Conservation (phyloP, 352 stramenopile genomes). For the Pythium plurisporium region DNA sequence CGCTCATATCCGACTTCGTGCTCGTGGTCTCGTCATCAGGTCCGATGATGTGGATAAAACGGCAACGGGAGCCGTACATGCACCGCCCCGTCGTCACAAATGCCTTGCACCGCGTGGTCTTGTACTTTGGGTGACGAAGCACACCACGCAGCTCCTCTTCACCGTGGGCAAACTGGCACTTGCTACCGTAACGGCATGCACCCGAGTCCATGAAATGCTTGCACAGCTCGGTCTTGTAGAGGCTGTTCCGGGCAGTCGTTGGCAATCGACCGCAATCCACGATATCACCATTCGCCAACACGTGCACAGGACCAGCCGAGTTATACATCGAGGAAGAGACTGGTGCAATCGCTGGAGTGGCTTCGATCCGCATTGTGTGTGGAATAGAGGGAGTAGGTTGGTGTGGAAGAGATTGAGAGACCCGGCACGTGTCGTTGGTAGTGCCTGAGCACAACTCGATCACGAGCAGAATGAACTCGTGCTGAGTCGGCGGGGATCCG, state of each 20-base stretch:
- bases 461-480: slow-evolving; percentile 7
- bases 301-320: slow-evolving; percentile 41
- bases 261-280: slow-evolving; percentile 74
- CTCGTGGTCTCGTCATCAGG: slow-evolving; percentile 29
- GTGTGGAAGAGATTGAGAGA: background rate
- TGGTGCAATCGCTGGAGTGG: background rate
- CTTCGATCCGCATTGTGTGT: slow-evolving; percentile 9
- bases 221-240: slow-evolving; percentile 92
- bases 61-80: slow-evolving; percentile 85
- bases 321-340: background rate
- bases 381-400: background rate
- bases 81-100: slow-evolving; percentile 82
- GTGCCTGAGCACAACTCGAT: slow-evolving; percentile 1
- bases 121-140: slow-evolving; percentile 89
- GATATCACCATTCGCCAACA: slow-evolving; percentile 85
- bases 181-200: slow-evolving; percentile 83
- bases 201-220: slow-evolving; percentile 86
- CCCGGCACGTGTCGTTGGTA: background rate
- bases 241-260: slow-evolving; percentile 75
- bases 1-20: slow-evolving; percentile 55
- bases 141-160: slow-evolving; percentile 81
- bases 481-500: background rate
- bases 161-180: slow-evolving; percentile 89
- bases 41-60: slow-evolving; percentile 80
- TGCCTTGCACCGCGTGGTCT: slow-evolving; percentile 88